These are phyloP conservation scores for Syzygium malaccense DNA, from an alignment of 441 rosid genomes.

Conservation along the genomic window DNA sequence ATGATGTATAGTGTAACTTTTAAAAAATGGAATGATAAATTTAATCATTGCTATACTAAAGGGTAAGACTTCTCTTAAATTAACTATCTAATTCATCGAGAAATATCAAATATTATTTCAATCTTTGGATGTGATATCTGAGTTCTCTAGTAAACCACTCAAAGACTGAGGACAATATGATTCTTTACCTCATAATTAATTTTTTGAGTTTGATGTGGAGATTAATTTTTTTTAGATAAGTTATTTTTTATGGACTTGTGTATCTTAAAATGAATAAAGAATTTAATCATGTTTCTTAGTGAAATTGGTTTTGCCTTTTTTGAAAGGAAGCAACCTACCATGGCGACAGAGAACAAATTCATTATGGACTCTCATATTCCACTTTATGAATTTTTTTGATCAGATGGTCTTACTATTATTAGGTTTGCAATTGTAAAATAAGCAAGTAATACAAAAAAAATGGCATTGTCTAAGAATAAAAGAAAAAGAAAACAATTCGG, in stretches of 20 bases:
- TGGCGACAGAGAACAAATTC: background rate
- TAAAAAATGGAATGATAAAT: no score
- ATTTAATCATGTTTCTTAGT: background rate
- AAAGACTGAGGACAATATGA: accelerated
- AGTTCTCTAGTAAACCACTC: background rate
- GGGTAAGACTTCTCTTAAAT: background rate
- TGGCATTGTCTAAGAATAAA: no score
- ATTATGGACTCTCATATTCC: no score
- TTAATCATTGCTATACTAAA: background rate
- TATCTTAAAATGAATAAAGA: background rate
- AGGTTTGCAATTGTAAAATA: no score
- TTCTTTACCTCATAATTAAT: background rate
- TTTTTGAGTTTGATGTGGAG: background rate
- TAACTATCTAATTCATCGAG: background rate
- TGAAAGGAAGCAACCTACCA: background rate
- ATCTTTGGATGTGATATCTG: background rate
- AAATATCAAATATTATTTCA: background rate
- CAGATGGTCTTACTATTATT: no score
- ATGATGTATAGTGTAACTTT: no score
- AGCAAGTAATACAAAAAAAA: no score
- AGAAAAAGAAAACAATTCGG: no score
- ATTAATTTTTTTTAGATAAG: background rate
- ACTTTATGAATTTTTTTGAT: no score
- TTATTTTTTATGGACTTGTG: background rate
- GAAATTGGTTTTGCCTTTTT: background rate